A percentile compares a stretch with the other conserved stretches of the same genome.
phyloP scores from a whole-genome alignment of 441 rosid species.

The Flueggea neowawraea region DNA sequence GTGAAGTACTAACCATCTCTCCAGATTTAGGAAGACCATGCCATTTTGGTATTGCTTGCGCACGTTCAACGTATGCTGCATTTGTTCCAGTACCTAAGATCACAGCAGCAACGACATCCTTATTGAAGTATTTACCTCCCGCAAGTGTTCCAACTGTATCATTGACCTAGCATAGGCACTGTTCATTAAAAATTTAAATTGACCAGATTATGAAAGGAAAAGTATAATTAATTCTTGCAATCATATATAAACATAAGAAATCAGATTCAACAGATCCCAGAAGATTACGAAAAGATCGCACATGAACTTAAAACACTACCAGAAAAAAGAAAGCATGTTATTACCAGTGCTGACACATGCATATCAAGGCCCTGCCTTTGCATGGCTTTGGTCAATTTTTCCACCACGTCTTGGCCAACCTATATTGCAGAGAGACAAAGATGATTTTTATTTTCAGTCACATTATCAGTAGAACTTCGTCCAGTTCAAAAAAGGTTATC shows the following conservation, averaged over 20 bases:
- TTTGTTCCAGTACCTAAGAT: slow-evolving; percentile 93
- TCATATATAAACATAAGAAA: neutral
- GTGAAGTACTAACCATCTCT: slow-evolving; percentile 58
- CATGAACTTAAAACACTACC: neutral
- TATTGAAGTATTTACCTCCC: slow-evolving; percentile 77
- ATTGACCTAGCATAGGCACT: slow-evolving; percentile 61
- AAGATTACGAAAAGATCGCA: neutral
- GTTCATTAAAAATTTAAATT: neutral
- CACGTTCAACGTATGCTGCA: slow-evolving; percentile 90
- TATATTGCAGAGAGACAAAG: slow-evolving; percentile 17
- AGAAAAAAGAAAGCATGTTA: neutral
- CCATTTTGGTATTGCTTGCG: slow-evolving; percentile 94
- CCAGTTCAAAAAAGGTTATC: no score
- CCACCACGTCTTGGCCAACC: slow-evolving; percentile 96
- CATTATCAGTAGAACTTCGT: no score
- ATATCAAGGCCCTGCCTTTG: slow-evolving; percentile 73
- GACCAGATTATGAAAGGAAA: slow-evolving; percentile 3
- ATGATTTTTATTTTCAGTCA: neutral
- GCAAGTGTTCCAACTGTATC: slow-evolving; percentile 95
- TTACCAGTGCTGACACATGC: slow-evolving; percentile 90
- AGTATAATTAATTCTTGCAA: neutral
- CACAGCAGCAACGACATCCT: slow-evolving; percentile 79
- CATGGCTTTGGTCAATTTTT: slow-evolving; percentile 73
- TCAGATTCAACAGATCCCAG: neutral
- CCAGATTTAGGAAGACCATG: slow-evolving; percentile 88